phyloP scores from a whole-genome alignment of 805 yeast genomes.

The Hanseniaspora valbyensis region DNA sequence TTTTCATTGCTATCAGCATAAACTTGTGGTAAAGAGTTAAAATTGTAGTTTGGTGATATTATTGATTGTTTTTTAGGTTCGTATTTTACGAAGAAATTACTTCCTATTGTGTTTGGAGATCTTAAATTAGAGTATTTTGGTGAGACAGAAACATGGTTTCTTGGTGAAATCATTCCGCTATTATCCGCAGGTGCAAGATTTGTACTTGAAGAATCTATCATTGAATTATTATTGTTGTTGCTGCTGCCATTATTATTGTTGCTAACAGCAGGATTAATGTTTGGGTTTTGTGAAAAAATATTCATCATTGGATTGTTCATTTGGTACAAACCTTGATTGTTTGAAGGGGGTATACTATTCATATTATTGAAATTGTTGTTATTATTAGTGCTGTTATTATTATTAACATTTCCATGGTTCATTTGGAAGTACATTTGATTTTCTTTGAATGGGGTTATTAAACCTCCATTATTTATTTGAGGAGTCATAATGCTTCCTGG shows the following conservation, averaged over 20 bases:
- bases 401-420: background rate
- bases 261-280: no score
- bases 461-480: background rate
- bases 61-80: background rate
- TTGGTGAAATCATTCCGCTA: background rate
- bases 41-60: background rate
- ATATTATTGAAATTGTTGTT: no score
- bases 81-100: background rate
- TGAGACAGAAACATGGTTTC: background rate
- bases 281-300: background rate
- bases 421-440: background rate
- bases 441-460: conserved; percentile 10
- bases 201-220: background rate
- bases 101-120: background rate
- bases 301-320: background rate
- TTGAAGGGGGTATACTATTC: no score
- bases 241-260: no score
- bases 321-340: background rate
- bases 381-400: background rate
- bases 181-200: background rate
- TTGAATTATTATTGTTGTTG: background rate
- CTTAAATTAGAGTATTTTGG: conserved; percentile 11
- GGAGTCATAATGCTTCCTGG: background rate
- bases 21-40: background rate
- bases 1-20: background rate